Base-by-base conservation (phyloP, 2,329 filamentous ascomycete species). In the Colletotrichum acutatum region DNA sequence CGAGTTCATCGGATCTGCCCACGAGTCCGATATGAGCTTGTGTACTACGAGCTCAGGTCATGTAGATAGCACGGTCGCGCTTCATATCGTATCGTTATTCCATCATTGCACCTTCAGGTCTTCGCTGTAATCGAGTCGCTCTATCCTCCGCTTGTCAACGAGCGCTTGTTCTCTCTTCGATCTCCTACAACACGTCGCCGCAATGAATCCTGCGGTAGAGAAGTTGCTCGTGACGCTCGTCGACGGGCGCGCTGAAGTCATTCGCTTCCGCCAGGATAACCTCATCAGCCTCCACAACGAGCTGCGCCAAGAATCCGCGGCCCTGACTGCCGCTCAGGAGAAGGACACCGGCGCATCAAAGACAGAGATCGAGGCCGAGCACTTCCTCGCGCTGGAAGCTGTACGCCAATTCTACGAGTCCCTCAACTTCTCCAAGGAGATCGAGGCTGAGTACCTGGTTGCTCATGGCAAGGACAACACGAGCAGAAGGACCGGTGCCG, bases 201-300 rank as follows among this genome's bases (percentile, higher is more conserved):
- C 26, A 14, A 72, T 72, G 71, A 32, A 72, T 24, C 24, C 56
- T 49, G 46, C 71, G 22, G 37, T 72, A 16, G 71, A 72, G 49
- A 76, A 67, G 32, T 76, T 86, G 14, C 79, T 82, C 62, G 82
- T 82, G 5, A 83, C 85, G 9, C 82, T 84, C 12, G 82, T 84
- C 11, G 84, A 87, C 62, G 83, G 83, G 30, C 82, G 85, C 61
- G 81, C 82, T 12, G 79, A 83, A 59, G 88, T 85, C 72, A 75
- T 84, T n/a, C 82, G 82, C 70, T 86, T 86, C 71, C 81, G 84
- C 12, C 85, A 86, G 75, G 81, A 82, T 42, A 83, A 88, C 75
- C 80, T 88, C 9, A 81, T 86, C 68, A 76, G 75, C 2, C 80
- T 89, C 0, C 84, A 86, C 72, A 78, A 82, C 28, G 75, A 75